phyloP scores from a whole-genome alignment of 208 protist genomes.

The Acanthamoeba healyi region DNA sequence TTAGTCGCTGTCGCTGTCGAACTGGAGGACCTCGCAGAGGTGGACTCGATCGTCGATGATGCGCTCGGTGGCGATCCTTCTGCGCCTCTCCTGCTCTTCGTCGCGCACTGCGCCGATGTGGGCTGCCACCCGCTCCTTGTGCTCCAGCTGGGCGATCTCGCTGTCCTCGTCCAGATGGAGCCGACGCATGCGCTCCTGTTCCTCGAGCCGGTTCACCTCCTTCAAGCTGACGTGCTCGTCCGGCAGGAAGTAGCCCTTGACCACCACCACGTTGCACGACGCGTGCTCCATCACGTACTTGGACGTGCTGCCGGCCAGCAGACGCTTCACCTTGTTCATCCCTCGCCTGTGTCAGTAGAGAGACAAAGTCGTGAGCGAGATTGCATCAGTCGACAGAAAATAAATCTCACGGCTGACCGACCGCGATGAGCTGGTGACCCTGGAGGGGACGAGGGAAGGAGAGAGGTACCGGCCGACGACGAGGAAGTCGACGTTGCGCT shows the following conservation, averaged over 20 bases:
- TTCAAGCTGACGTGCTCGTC: conserved; percentile 42
- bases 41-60: conserved; percentile 45
- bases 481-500: conserved; percentile 64
- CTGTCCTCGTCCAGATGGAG: conserved; percentile 32
- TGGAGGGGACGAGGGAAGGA: neutral
- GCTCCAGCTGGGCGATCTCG: neutral
- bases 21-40: conserved; percentile 45
- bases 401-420: neutral
- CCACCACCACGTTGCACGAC: conserved; percentile 71
- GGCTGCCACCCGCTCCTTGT: conserved; percentile 10
- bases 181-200: conserved; percentile 17
- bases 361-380: neutral
- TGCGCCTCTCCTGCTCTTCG: conserved; percentile 27
- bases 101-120: conserved; percentile 45
- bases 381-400: neutral
- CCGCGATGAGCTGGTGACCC: neutral
- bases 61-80: conserved; percentile 27
- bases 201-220: conserved; percentile 46
- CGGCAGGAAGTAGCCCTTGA: conserved; percentile 72
- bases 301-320: conserved; percentile 57
- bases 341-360: neutral
- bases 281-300: conserved; percentile 72
- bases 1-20: conserved; percentile 30
- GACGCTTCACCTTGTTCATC: conserved; percentile 52
- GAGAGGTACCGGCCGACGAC: conserved; percentile 30